Evolutionary conservation across 2,329 filamentous ascomycete genomes (phyloP), one percentile per base, ranked within the genome.

Genomic region (Epichloe typhina): DNA sequence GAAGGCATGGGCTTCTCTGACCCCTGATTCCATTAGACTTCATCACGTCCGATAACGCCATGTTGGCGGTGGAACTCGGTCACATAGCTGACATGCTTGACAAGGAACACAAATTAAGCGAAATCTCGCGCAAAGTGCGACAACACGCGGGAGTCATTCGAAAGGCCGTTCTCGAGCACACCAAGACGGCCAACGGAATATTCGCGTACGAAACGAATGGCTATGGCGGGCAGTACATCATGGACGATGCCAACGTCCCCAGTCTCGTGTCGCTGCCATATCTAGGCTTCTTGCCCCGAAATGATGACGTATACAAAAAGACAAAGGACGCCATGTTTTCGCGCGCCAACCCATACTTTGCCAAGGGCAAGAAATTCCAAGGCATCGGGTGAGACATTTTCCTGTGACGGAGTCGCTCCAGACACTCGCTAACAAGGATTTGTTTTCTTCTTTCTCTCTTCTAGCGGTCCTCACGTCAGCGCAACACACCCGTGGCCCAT

Each of bases 171-270:
- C 59, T 52, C 36, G 48, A 83, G 61, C 75, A 78, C n/a, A 59
- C 58, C 1, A 51, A 50, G 26, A 55, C 53, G 1, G 35, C 51
- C 23, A 81, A 81, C 44, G 68, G 77, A n/a, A 82, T 90, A 12
- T 89, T 86, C 58, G 84, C 84, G 0, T 89, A 80, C 62, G 85
- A 89, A 64, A 82, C 87, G 8, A 85, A 89, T 60, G 85, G 85
- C 8, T 88, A 82, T 57, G 85, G 84, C 42, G 79, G 68, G 57
- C 72, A 61, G 50, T 82, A 77, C 55, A 70, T 83, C 47, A 86
- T 86, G 82, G 83, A 86, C 58, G 83, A 86, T 52, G 82, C 83
- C 35, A 86, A 86, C 55, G 79, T 86, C 46, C 83, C 83, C 0
- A 82, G 76, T 12, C 72, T 86, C 3, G 72, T 86, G 40, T 77